Percentiles rank a stretch among this genome's conserved stretches.
phyloP scores from a whole-genome alignment of 2,329 filamentous ascomycete species.

The Fusarium tupiense region DNA sequence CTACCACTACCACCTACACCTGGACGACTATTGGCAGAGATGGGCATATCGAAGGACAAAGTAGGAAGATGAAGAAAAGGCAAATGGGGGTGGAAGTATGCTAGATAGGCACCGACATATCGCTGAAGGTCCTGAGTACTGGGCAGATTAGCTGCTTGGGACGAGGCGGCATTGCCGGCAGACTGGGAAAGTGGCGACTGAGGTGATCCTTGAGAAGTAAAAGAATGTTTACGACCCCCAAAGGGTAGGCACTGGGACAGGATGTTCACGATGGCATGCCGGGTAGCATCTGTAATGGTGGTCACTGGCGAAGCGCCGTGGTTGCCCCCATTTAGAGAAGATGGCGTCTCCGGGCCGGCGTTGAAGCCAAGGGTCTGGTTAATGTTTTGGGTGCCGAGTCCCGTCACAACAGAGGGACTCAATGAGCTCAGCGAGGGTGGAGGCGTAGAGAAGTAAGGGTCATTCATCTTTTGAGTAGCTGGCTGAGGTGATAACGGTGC shows the following conservation, averaged over 20 bases:
- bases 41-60: constrained; percentile 84
- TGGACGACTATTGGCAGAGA: constrained; percentile 70
- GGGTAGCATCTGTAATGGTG: constrained; percentile 72
- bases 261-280: constrained; percentile 68
- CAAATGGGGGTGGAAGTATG: constrained; percentile 91
- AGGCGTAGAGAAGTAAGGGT: constrained; percentile 82
- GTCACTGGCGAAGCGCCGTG: constrained; percentile 67
- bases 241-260: constrained; percentile 66
- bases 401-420: constrained; percentile 76
- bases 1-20: constrained; percentile 81
- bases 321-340: constrained; percentile 74
- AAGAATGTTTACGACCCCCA: constrained; percentile 72
- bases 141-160: constrained; percentile 71
- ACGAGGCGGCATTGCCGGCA: constrained; percentile 59
- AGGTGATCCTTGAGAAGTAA: constrained; percentile 64
- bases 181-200: constrained; percentile 62
- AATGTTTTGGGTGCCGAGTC: constrained; percentile 68
- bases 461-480: constrained; percentile 73
- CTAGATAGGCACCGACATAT: constrained; percentile 89
- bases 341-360: constrained; percentile 75
- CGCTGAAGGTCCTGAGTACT: constrained; percentile 87
- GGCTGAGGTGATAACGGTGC: constrained; percentile 83
- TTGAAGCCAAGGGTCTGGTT: constrained; percentile 73
- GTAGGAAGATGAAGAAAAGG: constrained; percentile 96
- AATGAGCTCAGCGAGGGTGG: constrained; percentile 78